Conservation (phyloP, 305 asterid species). For the Fraxinus angustifolia region DNA sequence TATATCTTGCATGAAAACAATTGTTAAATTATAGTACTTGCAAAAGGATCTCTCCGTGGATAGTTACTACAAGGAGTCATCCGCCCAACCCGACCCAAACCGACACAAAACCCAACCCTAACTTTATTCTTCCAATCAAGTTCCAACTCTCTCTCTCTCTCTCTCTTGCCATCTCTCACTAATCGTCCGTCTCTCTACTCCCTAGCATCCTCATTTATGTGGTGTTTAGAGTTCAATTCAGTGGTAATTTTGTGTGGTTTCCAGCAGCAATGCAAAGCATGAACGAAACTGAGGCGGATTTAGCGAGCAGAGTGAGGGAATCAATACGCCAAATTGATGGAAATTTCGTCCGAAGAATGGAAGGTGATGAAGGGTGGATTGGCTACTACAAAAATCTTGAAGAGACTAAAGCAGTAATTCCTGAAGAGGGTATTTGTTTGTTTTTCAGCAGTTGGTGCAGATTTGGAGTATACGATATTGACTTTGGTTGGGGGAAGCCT, state of each 20-base stretch:
- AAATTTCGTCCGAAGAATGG: conserved; percentile 37
- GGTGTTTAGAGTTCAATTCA: too few species aligned
- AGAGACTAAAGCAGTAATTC: neutral
- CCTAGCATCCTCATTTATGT: too few species aligned
- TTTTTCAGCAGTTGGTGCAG: neutral
- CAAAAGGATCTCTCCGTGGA: neutral
- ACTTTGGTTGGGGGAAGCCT: conserved; percentile 47
- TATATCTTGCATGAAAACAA: neutral
- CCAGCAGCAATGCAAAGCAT: conserved; percentile 24
- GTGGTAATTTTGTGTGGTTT: conserved; percentile 40
- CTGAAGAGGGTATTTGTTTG: too few species aligned
- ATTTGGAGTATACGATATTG: conserved; percentile 6
- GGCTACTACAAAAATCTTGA: conserved; percentile 22
- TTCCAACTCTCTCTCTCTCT: too few species aligned
- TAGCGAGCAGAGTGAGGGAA: conserved; percentile 28
- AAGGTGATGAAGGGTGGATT: conserved; percentile 28
- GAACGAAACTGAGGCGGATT: neutral
- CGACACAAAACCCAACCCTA: too few species aligned
- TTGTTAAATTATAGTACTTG: neutral
- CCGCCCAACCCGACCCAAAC: neutral
- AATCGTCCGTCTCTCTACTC: too few species aligned
- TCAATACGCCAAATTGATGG: conserved; percentile 27
- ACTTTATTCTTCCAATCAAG: too few species aligned
- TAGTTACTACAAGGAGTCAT: neutral
- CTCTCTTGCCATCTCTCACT: too few species aligned